Base-by-base conservation (phyloP, 2,329 filamentous ascomycete genomes). In the Tolypocladium sp. region DNA sequence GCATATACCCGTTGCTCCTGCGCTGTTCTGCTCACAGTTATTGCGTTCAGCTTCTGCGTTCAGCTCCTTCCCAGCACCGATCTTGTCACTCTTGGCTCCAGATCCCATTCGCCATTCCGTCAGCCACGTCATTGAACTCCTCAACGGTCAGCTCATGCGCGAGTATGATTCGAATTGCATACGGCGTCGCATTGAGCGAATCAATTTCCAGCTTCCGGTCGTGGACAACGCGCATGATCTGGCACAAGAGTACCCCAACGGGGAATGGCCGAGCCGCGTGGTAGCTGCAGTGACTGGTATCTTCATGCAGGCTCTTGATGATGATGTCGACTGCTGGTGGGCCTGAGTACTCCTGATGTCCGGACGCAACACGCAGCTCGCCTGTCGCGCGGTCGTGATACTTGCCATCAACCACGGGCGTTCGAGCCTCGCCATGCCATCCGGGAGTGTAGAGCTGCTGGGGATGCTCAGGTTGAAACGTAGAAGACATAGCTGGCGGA, bases 391-490 rank as follows among this genome's bases (percentile, higher is more conserved):
- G 59, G 51, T 64, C 63, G 20, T 59, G 40, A 49, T 60, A 61
- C 49, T 63, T 63, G 44, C 57, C 58, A n/a, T 64, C 61, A 10
- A 64, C 60, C 20, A 64, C 54, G 0, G 61, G 58, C 13, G 58
- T 59, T 40, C 51, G 22, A 10, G 49, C 49, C 12, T 61, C 61
- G 17, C 25, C 40, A 46, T 64, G 58, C 61, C 63, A 64, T 2
- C 55, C 57, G 2, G 57, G 46, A 22, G 51, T 25, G 33, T 57
- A 30, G 37, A 64, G 41, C 35, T 58, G 51, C n/a, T 52, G 13
- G 27, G 63, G 57, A 49, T 63, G 63, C n/a, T 51, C n/a, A 8
- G 5, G 30, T 30, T 40, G 9, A 20, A 6, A 22, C 7, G 17
- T 4, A 20, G 15, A 42, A 42, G 41, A 3, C 41, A 42, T 42